Evolutionary conservation across 2,329 filamentous ascomycete species (phyloP), one percentile per base, ranked within the genome.

Genomic region (Pyrenochaeta sp.): DNA sequence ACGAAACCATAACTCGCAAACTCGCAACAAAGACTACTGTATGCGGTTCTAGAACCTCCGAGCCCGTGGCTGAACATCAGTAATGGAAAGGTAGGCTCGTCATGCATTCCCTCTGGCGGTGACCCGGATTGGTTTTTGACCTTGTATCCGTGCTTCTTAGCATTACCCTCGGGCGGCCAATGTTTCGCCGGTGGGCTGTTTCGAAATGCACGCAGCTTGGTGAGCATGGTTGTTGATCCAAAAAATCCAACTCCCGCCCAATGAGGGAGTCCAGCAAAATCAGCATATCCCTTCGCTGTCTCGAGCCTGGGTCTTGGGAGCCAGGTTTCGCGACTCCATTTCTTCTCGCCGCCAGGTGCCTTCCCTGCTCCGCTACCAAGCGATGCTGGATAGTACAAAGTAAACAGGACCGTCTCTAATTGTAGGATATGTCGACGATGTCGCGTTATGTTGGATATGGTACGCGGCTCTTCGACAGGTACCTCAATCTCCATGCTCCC

Each of bases 1-100:
- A 88, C 73, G 54, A 87, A 85, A 0, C 84, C 83, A 53, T 85
- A 83, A 58, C 81, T 85, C 0, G 84, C 84, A 52, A 88, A 81
- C 29, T 88, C 83, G 6, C 84, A 82, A 53, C 84, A 87, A 2
- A 87, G 72, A 11, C 78, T 77, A 13, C 81, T 84, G 58, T 85
- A 86, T 50, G 79, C 80, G 2, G 83, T 86, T 32, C 83, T 72
- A 2, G 81, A 85, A 0, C 83, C 84, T 4, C 84, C 83, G 5
- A 88, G 68, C 0, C 85, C 85, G 64, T 88, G 85, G 55, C 81
- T 85, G 65, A 88, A 88, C 15, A 88, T 74, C 22, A 88, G 73
- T 15, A 87, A 70, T 1, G 85, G 84, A 46, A 87, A 87, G 3
- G 51, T 73, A 0, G 82, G 80, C 45, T 68, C 60, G 2, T 58